Percentiles rank a stretch among this genome's conserved stretches.
Evolutionary conservation across 768 basidiomycete genomes (phyloP).

Genomic region (Sporobolomyces phaffii): DNA sequence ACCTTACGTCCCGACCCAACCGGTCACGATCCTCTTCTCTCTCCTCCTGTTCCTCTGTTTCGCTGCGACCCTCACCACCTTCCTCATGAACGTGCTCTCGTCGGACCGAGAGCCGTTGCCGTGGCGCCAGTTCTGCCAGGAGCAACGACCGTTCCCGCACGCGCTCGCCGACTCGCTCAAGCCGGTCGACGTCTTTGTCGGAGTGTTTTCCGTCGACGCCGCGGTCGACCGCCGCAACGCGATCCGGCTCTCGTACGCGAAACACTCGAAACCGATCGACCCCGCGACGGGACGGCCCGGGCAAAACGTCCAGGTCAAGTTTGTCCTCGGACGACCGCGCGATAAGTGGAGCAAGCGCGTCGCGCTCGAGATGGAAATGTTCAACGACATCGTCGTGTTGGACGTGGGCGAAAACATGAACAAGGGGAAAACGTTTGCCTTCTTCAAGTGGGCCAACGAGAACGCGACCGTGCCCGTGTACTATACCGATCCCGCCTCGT

Average conservation of each 20-base stretch:
- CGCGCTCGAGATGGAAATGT: constrained; percentile 80
- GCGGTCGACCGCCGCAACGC: constrained; percentile 77
- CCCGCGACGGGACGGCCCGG: constrained; percentile 63
- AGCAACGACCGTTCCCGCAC: constrained; percentile 61
- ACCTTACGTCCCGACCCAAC: constrained; percentile 42
- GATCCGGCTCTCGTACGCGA: constrained; percentile 83
- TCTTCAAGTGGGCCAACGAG: constrained; percentile 85
- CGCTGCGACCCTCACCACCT: constrained; percentile 73
- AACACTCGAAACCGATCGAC: constrained; percentile 66
- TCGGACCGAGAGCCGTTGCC: constrained; percentile 92
- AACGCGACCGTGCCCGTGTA: constrained; percentile 73
- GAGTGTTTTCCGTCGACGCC: constrained; percentile 83
- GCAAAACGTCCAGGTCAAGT: constrained; percentile 70
- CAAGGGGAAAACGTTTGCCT: constrained; percentile 81
- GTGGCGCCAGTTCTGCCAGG: constrained; percentile 87
- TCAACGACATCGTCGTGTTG: constrained; percentile 66
- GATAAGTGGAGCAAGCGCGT: constrained; percentile 72
- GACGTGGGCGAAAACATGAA: constrained; percentile 83
- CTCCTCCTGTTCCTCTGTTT: constrained; percentile 72
- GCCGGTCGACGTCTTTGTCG: constrained; percentile 79
- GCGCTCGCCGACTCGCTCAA: constrained; percentile 63
- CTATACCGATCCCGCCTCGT: constrained; percentile 14
- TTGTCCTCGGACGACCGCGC: constrained; percentile 78
- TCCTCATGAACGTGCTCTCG: constrained; percentile 85
- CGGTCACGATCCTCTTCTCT: constrained; percentile 52